Percentiles rank a stretch among this genome's conserved stretches.
phyloP scores from a whole-genome alignment of 106 monocot genomes.

The Hemerocallis citrina region DNA sequence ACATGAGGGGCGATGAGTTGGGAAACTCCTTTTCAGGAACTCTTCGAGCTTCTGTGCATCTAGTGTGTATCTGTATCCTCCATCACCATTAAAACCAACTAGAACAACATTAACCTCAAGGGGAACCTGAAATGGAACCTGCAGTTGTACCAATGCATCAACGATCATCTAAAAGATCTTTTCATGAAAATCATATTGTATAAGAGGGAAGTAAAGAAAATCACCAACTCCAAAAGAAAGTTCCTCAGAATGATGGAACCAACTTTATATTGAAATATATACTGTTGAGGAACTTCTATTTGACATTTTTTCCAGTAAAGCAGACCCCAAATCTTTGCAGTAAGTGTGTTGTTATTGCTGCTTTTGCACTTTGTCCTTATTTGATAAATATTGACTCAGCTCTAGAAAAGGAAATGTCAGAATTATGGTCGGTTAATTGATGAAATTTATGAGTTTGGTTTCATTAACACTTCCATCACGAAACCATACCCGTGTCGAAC shows the following conservation, averaged over 20 bases:
- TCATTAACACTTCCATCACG: no score
- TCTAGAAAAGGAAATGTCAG: not conserved
- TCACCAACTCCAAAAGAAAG: not conserved
- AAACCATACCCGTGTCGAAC: no score
- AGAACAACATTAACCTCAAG: constrained; percentile 87
- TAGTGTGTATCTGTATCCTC: constrained; percentile 61
- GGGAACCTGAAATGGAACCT: constrained; percentile 99
- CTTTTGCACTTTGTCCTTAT: not conserved
- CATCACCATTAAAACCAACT: constrained; percentile 73
- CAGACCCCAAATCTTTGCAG: no score
- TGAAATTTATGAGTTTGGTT: not conserved
- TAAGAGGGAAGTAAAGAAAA: not conserved
- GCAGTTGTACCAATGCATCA: constrained; percentile 3
- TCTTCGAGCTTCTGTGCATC: constrained; percentile 65
- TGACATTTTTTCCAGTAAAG: constrained; percentile 1
- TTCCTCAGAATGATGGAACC: not conserved
- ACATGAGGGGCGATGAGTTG: constrained; percentile 76
- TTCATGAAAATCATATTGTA: not conserved
- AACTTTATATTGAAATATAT: not conserved
- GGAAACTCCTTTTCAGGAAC: constrained; percentile 62
- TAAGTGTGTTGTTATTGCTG: no score
- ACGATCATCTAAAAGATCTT: not conserved
- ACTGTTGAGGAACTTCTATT: not conserved
- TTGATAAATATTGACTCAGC: not conserved
- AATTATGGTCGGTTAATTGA: not conserved